These are phyloP conservation scores for Xylariaceae sp. DNA, from an alignment of 2,329 filamentous ascomycete species.

Conservation along the genomic window DNA sequence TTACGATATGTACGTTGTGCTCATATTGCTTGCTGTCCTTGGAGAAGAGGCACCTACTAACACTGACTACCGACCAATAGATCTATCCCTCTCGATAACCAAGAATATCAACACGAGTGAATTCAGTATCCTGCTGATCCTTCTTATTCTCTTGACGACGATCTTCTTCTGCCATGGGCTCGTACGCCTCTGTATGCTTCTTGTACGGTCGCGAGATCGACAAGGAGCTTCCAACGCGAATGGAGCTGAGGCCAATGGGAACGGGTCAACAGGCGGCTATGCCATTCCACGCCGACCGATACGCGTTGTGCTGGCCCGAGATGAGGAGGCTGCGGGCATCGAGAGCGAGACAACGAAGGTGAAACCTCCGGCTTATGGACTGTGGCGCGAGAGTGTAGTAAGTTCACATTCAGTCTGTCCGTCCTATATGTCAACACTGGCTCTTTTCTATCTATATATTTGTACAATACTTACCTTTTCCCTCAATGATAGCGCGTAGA, in stretches of 20 bases:
- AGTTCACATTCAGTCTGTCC: slow-evolving; percentile 46
- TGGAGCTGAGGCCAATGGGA: background rate
- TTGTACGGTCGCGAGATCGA: slow-evolving; percentile 54
- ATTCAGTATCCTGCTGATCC: slow-evolving; percentile 79
- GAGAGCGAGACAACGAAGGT: slow-evolving; percentile 61
- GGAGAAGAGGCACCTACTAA: background rate
- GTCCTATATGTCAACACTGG: background rate
- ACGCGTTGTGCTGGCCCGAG: slow-evolving; percentile 73
- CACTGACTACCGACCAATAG: slow-evolving; percentile 54
- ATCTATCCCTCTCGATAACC: slow-evolving; percentile 74
- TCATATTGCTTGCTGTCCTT: background rate
- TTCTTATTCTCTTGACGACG: slow-evolving; percentile 75
- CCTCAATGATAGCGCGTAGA: slow-evolving; percentile 67
- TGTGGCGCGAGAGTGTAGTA: slow-evolving; percentile 84
- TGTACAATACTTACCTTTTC: slow-evolving; percentile 10
- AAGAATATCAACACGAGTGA: slow-evolving; percentile 68
- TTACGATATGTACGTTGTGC: slow-evolving; percentile 68
- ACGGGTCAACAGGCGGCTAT: slow-evolving; percentile 61
- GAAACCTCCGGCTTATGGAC: slow-evolving; percentile 82
- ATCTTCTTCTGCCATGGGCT: slow-evolving; percentile 83
- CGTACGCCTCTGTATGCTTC: slow-evolving; percentile 72
- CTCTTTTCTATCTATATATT: background rate
- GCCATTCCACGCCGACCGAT: slow-evolving; percentile 76
- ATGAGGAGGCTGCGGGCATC: slow-evolving; percentile 70
- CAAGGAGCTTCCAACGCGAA: slow-evolving; percentile 2